Evolutionary conservation across 2,329 filamentous ascomycete genomes (phyloP).

Genomic region (Fusarium brevicatenulatum): DNA sequence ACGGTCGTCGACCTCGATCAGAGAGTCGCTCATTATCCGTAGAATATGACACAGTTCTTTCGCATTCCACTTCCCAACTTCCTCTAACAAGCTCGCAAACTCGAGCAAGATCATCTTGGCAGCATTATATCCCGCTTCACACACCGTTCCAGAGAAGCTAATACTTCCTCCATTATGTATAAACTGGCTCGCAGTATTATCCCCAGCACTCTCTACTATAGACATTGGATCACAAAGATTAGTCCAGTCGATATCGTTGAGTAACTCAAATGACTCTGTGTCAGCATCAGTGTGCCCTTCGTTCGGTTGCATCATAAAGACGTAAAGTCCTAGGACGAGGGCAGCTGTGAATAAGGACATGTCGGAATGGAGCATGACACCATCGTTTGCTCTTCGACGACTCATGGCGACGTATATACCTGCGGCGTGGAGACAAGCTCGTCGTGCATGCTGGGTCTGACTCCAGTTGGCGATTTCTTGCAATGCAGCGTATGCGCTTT

Average conservation of each 20-base stretch:
- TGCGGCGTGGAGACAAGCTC: conserved; percentile 7
- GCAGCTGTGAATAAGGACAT: conserved; percentile 6
- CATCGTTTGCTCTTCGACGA: background rate
- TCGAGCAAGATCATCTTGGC: conserved; percentile 4
- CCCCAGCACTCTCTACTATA: accelerated
- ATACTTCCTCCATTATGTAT: background rate
- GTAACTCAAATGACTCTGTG: background rate
- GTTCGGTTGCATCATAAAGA: background rate
- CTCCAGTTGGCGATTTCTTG: conserved; percentile 8
- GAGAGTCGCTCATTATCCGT: conserved; percentile 14
- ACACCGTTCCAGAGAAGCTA: background rate
- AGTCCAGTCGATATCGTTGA: conserved; percentile 10
- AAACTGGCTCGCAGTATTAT: background rate
- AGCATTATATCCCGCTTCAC: conserved; percentile 4
- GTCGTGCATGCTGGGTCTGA: background rate
- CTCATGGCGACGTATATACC: background rate
- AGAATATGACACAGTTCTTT: conserved; percentile 7
- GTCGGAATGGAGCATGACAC: background rate
- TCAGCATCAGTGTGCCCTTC: background rate
- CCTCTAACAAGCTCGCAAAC: conserved; percentile 11
- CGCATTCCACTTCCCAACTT: conserved; percentile 19
- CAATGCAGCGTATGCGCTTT: background rate
- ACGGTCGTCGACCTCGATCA: background rate
- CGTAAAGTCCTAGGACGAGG: background rate
- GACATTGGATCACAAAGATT: background rate